These are phyloP conservation scores for Colletotrichum plurivorum DNA, from an alignment of 2,329 filamentous ascomycete species.

Conservation along the genomic window DNA sequence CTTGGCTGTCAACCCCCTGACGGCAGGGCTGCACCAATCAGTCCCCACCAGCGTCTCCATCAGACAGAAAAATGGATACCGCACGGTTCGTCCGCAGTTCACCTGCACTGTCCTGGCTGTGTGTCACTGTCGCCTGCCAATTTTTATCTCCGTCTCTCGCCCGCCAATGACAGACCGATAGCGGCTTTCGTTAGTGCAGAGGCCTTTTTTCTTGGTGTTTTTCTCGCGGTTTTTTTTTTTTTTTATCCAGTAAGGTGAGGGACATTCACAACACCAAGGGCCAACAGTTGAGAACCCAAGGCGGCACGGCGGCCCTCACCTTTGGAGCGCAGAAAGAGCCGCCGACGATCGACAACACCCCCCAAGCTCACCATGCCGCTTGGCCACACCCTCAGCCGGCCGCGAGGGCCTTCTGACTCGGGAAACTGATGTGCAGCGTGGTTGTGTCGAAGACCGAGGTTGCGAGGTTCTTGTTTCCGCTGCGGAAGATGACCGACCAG, in stretches of 20 bases:
- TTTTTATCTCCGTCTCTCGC: constrained; percentile 14
- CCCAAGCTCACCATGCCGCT: constrained; percentile 14
- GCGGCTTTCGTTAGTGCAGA: too few relatives aligned
- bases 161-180: neutral
- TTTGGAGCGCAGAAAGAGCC: neutral
- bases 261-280: neutral
- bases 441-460: constrained; percentile 6
- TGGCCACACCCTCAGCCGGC: constrained; percentile 14
- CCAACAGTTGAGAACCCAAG: too few relatives aligned
- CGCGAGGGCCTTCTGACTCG: constrained; percentile 33
- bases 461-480: neutral
- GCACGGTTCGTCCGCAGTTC: constrained; percentile 14
- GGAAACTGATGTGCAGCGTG: constrained; percentile 18
- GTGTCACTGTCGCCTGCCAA: constrained; percentile 1
- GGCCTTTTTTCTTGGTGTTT: too few relatives aligned
- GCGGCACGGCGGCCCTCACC: too few relatives aligned
- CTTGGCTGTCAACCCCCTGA: constrained; percentile 14
- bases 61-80: neutral
- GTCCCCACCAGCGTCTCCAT: constrained; percentile 29
- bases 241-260: neutral
- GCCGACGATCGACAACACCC: constrained; percentile 27
- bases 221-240: neutral
- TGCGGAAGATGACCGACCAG: constrained; percentile 27
- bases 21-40: constrained; percentile 29
- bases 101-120: neutral